Base-by-base conservation (phyloP, 768 basidiomycete genomes). In the Tulasnella calospora region DNA sequence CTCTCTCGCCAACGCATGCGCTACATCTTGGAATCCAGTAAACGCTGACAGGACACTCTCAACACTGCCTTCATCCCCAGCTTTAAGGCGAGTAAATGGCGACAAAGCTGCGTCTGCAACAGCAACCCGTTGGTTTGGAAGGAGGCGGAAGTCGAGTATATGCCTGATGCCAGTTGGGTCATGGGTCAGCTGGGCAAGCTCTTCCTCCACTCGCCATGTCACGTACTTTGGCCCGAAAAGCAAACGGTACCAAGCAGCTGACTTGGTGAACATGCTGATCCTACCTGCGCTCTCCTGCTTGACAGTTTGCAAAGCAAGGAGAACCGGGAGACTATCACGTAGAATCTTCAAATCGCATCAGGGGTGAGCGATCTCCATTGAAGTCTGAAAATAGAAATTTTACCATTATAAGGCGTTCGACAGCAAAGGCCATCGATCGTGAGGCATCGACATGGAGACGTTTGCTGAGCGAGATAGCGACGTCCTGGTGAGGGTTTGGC, bases 211-310 rank as follows among this genome's bases (percentile, higher is more conserved):
- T 21, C 74, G 33, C 44, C 30, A 57, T 23, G 82, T 8, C 17
- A 33, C 85, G 33, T 81, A 92, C 92, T 88, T 88, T 35, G 90
- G 90, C 9, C 89, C 87, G 78, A 93, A 92, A 71, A 94, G 83
- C 33, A 94, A 84, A 74, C 94, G 86, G 84, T 91, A 95, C 94
- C 94, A 95, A 3, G 92, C 92, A 73, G 91, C 90, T 17, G 91
- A 89, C 85, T 94, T 95, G 6, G 92, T 89, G 82, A 92, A 90
- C n/a, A 89, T 88, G 80, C 92, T 91, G 30, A 94, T 79, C 78
- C 85, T 82, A 76, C 82, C 83, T 72, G 35, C 71, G 86, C 83
- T 77, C 90, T 88, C 55, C 84, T 70, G 74, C 35, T 78, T 80
- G 69, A 82, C 78, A 19, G 67, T 86, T 79, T 94, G 92, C 12